Evolutionary conservation across 345 rosid genomes (phyloP), one percentile per base, ranked within the genome.

Genomic region (Salix exigua): DNA sequence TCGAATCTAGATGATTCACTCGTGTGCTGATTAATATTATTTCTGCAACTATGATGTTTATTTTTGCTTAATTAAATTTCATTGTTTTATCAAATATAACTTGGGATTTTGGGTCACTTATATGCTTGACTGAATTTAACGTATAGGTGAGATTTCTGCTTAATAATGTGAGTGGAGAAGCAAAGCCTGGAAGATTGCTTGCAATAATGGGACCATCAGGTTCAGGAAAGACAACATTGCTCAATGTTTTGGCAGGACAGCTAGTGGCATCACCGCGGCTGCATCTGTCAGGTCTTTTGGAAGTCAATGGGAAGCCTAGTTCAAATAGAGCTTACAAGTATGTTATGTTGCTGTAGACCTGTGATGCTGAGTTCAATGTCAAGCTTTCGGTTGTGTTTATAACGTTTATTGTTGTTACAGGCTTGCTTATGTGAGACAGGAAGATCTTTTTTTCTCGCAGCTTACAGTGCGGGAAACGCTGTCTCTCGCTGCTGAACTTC

Each of bases 131-230:
- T 17, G 19, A 26, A 30, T 76, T 79, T 23, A 55, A 50, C 37
- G 64, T 78, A 71, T 80, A 93, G 99, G 91, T 91, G 81, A 82
- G 96, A 35, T 96, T 96, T 86, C 74, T 96, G 89, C 84, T 96
- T 33, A 85, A 90, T n/a, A 86, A 93, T 72, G 92, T 96, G 21
- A 81, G 91, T 35, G 99, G 99, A 82, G 97, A 93, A 85, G 98
- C 98, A 4, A 89, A 88, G 82, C 99, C 99, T 1, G 96, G 99
- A 77, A 89, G 93, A 76, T 87, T 96, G 80, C 88, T 93, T 42
- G 99, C 99, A 23, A 87, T 91, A 48, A 96, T 96, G 99, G 98
- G 99, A 3, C 94, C 99, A 6, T 93, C 99, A 7, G 99, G 99
- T 18, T 96, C 99, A n/a, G 99, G 99, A 70, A 96, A 93, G 81